These are phyloP conservation scores for Raddia guianensis DNA, from an alignment of 176 grass and related monocot species.

Conservation along the genomic window DNA sequence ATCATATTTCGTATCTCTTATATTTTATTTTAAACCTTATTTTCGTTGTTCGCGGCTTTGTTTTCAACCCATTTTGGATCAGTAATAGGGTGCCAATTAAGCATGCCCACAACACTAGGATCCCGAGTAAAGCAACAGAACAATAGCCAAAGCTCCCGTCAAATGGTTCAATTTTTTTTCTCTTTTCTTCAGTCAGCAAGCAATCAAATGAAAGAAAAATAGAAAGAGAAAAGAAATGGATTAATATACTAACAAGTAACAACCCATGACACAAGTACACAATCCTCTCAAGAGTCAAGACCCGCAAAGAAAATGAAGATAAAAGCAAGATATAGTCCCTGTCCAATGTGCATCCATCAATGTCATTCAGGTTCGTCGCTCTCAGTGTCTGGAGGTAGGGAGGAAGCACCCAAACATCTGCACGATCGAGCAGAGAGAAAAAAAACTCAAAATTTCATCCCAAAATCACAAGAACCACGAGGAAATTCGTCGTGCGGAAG, in stretches of 20 bases:
- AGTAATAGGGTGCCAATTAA: no score
- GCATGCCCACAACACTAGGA: neutral
- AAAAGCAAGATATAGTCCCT: neutral
- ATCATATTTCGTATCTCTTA: no score
- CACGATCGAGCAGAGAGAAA: neutral
- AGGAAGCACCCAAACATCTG: conserved; percentile 61
- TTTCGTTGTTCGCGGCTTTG: no score
- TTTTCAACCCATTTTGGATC: no score
- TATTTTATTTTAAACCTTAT: no score
- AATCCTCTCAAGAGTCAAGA: neutral
- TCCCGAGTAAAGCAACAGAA: neutral
- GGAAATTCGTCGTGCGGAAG: neutral
- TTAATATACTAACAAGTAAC: neutral
- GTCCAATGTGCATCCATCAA: neutral
- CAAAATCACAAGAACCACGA: neutral
- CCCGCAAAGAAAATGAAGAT: neutral
- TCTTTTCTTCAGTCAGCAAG: neutral
- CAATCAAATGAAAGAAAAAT: neutral
- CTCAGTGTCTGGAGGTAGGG: conserved; percentile 6
- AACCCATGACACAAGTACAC: neutral
- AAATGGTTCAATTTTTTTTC: neutral
- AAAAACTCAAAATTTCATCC: neutral
- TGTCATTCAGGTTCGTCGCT: neutral
- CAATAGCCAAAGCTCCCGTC: neutral
- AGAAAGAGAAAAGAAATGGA: neutral